Evolutionary conservation across 2,329 filamentous ascomycete species (phyloP), one percentile per base, ranked within the genome.

Genomic region (Cercospora nicotianae): DNA sequence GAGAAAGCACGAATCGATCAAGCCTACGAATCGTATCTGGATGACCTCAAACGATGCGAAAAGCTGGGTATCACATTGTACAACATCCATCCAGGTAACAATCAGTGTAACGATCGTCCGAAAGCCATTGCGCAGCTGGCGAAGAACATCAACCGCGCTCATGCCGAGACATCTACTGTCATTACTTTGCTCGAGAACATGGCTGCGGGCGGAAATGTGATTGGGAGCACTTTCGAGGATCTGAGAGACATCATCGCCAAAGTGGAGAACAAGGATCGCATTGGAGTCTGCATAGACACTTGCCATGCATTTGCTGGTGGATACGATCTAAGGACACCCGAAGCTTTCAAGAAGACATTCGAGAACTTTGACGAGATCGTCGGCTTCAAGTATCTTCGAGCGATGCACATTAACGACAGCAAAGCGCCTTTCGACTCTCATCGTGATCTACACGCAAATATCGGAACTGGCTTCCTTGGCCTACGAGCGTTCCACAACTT

Each of bases 251-350:
- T 97, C 71, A 96, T 99, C 73, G 86, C 86, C 13, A 84, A 89
- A 8, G 87, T 98, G 26, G 86, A 93, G 23, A 88, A 96, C 78
- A 96, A 97, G 81, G 79, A 83, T 53, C 89, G 95, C 33, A 90
- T 99, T 1, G 95, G 94, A 57, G 93, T 99, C 18, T 99, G 95
- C 79, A 88, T 99, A 66, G 95, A 99, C 78, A 99, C 95, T 0
- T 99, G 95, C 81, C 95, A 99, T 80, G 89, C 93, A 67, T 98
- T 98, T 79, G 94, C 94, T 0, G 94, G 92, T 0, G 95, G 95
- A 5, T 95, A 98, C 78, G 95, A 99, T 78, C 81, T 99, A 33
- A 88, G 93, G 63, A 88, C 90, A 0, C 90, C 92, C 0, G 85
- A 88, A 61, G 85, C 90, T 0, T 97, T 96, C 78, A 83, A 86